Conservation (phyloP, 495 filamentous ascomycete species). For the Oleoguttula mirabilis region DNA sequence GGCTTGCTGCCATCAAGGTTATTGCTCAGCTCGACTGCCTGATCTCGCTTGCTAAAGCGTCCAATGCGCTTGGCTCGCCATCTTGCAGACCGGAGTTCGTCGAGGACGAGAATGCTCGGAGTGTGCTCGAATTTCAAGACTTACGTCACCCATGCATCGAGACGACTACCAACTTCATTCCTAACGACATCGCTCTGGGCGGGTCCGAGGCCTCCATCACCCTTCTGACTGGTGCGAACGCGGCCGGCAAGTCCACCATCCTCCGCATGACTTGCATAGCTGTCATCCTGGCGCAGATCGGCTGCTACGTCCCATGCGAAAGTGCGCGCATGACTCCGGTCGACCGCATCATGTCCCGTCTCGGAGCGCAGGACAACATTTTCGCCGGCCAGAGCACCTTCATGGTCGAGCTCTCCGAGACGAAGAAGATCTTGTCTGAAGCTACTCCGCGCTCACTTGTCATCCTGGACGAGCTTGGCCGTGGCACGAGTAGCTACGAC, state of each 20-base stretch:
- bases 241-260: constrained; percentile 96
- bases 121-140: constrained; percentile 79
- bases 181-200: constrained; percentile 84
- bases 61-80: constrained; percentile 66
- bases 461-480: constrained; percentile 93
- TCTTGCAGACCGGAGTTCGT: constrained; percentile 83
- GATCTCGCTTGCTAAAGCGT: constrained; percentile 82
- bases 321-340: constrained; percentile 81
- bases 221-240: constrained; percentile 91
- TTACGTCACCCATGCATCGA: constrained; percentile 92
- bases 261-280: constrained; percentile 95
- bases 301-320: constrained; percentile 77
- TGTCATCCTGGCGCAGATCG: constrained; percentile 97
- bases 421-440: constrained; percentile 94
- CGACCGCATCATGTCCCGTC: constrained; percentile 97
- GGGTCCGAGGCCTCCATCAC: constrained; percentile 70
- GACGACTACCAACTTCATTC: constrained; percentile 84
- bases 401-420: constrained; percentile 95
- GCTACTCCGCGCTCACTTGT: constrained; percentile 90
- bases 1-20: constrained; percentile 77
- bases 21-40: constrained; percentile 90
- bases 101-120: constrained; percentile 54
- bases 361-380: constrained; percentile 98
- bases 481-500: constrained; percentile 88
- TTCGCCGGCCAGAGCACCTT: constrained; percentile 97